Evolutionary conservation across 2,329 filamentous ascomycete genomes (phyloP).

Genomic region (Clarireedia homoeocarpa): DNA sequence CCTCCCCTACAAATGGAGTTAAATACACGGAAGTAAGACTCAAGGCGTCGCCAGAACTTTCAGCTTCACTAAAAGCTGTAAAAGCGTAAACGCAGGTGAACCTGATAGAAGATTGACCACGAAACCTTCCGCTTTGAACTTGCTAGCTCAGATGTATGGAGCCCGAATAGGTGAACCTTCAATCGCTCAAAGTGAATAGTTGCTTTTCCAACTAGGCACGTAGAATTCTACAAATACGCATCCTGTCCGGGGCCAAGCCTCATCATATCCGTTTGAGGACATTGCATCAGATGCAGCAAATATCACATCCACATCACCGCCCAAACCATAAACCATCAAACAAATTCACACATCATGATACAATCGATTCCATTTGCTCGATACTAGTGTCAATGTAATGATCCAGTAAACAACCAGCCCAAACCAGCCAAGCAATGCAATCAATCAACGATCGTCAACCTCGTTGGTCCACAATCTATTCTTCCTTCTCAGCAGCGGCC

Average conservation of each 20-base stretch:
- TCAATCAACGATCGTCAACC: conserved; percentile 10
- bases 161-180: too few species aligned
- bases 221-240: too few species aligned
- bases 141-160: too few species aligned
- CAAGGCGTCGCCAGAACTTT: too few species aligned
- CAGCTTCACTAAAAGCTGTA: too few species aligned
- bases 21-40: too few species aligned
- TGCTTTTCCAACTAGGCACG: too few species aligned
- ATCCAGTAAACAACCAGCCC: conserved; percentile 13
- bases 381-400: background rate
- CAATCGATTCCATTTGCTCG: background rate
- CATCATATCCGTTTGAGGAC: background rate
- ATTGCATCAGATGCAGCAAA: background rate
- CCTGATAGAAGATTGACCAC: too few species aligned
- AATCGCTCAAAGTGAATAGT: too few species aligned
- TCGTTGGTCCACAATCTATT: conserved; percentile 23
- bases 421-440: conserved; percentile 8
- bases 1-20: too few species aligned
- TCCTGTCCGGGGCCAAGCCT: background rate
- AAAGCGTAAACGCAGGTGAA: too few species aligned
- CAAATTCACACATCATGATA: background rate
- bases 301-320: background rate
- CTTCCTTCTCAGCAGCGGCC: conserved; percentile 47
- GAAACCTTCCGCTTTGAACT: too few species aligned
- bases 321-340: background rate